Percentiles rank a stretch among this genome's conserved stretches.
Conservation (phyloP, 2,329 filamentous ascomycete genomes). For the Daldinia sp. region DNA sequence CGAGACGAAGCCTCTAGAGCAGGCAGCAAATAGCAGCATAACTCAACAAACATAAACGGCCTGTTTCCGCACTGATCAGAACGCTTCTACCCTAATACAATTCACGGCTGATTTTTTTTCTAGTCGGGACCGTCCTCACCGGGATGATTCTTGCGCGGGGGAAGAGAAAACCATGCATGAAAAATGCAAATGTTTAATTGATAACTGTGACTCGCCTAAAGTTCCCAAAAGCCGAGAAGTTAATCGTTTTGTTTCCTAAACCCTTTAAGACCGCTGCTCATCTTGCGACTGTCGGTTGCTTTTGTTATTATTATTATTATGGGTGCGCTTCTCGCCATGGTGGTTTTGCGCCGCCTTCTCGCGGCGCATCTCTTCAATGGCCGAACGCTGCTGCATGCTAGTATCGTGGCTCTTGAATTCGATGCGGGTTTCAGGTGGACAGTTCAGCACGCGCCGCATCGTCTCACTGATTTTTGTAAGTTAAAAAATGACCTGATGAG, state of each 20-base stretch:
- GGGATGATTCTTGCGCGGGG: conserved; percentile 10
- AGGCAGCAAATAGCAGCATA: background rate
- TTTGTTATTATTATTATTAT: conserved; percentile 39
- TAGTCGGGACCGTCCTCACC: conserved; percentile 24
- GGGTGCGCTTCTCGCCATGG: conserved; percentile 47
- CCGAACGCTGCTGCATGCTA: conserved; percentile 89
- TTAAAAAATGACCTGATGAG: background rate
- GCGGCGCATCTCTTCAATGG: conserved; percentile 89
- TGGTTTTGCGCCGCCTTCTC: conserved; percentile 72
- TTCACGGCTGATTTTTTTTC: conserved; percentile 8
- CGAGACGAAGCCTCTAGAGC: background rate
- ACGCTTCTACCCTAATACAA: conserved; percentile 14
- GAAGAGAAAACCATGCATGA: conserved; percentile 16
- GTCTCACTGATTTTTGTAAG: conserved; percentile 73
- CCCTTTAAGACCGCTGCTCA: conserved; percentile 43
- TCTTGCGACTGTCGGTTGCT: conserved; percentile 42
- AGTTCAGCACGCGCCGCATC: conserved; percentile 87
- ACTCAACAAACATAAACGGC: background rate
- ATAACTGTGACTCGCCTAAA: conserved; percentile 13
- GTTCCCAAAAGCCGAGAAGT: no score
- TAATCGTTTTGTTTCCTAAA: background rate
- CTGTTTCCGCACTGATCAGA: conserved; percentile 23
- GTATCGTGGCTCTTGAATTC: conserved; percentile 97
- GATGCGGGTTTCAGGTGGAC: conserved; percentile 88
- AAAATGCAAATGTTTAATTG: conserved; percentile 7